These are phyloP conservation scores for Peronosclerospora sorghi DNA, from an alignment of 352 stramenopile genomes.

Conservation along the genomic window DNA sequence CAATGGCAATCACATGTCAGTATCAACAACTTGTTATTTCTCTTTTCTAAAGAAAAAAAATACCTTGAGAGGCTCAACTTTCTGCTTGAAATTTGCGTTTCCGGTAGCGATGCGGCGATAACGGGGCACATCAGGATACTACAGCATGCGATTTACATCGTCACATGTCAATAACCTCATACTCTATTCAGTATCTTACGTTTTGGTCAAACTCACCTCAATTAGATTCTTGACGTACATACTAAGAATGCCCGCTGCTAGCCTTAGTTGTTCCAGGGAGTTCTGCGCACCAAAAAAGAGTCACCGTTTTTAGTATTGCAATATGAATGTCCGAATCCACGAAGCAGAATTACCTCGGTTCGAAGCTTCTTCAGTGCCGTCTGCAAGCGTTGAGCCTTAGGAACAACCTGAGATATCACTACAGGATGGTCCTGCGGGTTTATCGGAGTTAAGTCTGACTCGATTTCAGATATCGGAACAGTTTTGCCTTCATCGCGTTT, in stretches of 20 bases:
- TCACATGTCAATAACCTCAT: not conserved
- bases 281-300: no score
- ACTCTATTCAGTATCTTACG: not conserved
- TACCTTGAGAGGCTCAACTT: conserved; percentile 74
- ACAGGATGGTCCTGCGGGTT: conserved; percentile 5
- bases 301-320: no score
- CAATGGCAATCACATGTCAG: conserved; percentile 4
- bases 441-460: not conserved
- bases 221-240: conserved; percentile 85
- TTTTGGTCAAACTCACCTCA: no score
- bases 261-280: conserved; percentile 51
- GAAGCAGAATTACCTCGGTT: conserved; percentile 44
- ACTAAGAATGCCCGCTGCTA: conserved; percentile 56
- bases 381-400: conserved; percentile 34
- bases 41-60: not conserved
- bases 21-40: not conserved
- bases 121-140: conserved; percentile 74
- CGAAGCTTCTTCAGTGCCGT: conserved; percentile 36
- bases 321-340: no score
- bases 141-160: conserved; percentile 1
- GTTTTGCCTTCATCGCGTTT: conserved; percentile 6
- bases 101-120: conserved; percentile 68
- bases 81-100: conserved; percentile 81
- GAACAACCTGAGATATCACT: conserved; percentile 7
- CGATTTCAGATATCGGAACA: not conserved